phyloP scores from a whole-genome alignment of 495 filamentous ascomycete genomes.

The Neurospora sp. region DNA sequence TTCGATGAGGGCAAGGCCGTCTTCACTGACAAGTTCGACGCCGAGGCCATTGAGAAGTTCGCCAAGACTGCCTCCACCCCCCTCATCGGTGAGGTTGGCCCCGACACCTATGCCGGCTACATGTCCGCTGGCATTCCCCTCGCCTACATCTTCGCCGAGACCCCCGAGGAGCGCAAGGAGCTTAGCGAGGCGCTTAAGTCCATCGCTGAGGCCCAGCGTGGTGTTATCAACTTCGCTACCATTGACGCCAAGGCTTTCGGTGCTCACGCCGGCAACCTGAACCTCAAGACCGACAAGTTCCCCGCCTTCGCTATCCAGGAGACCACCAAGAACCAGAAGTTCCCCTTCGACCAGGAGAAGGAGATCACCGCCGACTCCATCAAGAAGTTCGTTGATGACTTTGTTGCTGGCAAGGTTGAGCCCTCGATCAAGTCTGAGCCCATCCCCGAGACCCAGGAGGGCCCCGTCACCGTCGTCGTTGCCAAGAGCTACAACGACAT shows the following conservation, averaged over 20 bases:
- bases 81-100: slow-evolving; percentile 91
- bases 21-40: slow-evolving; percentile 70
- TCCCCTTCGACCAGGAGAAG: slow-evolving; percentile 80
- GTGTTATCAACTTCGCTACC: slow-evolving; percentile 90
- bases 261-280: slow-evolving; percentile 91
- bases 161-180: slow-evolving; percentile 73
- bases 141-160: slow-evolving; percentile 97
- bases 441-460: slow-evolving; percentile 90
- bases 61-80: slow-evolving; percentile 78
- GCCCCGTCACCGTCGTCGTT: slow-evolving; percentile 78
- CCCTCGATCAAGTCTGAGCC: slow-evolving; percentile 98
- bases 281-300: slow-evolving; percentile 91
- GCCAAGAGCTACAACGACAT: slow-evolving; percentile 90
- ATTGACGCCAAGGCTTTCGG: slow-evolving; percentile 95
- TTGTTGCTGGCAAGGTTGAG: slow-evolving; percentile 77
- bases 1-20: slow-evolving; percentile 94
- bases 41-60: slow-evolving; percentile 67
- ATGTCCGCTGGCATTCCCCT: slow-evolving; percentile 91
- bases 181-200: slow-evolving; percentile 57
- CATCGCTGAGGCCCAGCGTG: slow-evolving; percentile 64
- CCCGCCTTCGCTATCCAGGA: slow-evolving; percentile 98
- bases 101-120: slow-evolving; percentile 94
- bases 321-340: slow-evolving; percentile 92
- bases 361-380: slow-evolving; percentile 67
- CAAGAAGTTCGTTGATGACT: slow-evolving; percentile 78